phyloP scores from a whole-genome alignment of 2,329 filamentous ascomycete species.

The Neopestalotiopsis sp. region DNA sequence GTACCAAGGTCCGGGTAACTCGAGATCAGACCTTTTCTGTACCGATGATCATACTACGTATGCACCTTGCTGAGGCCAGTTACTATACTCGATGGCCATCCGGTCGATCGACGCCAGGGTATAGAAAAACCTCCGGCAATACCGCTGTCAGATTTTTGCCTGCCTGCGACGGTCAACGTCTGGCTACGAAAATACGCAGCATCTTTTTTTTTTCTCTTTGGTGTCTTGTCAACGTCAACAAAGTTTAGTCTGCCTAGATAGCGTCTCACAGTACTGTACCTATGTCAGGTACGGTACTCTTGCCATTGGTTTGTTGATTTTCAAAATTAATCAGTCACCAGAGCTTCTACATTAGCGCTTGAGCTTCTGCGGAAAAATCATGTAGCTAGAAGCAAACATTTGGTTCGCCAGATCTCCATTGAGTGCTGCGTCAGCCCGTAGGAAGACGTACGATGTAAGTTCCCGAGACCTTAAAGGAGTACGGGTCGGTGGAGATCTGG shows the following conservation, averaged over 20 bases:
- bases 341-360: too few relatives aligned
- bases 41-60: neutral
- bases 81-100: neutral
- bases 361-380: too few relatives aligned
- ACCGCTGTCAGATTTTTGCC: neutral
- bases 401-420: neutral
- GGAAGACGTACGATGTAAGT: neutral
- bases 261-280: neutral
- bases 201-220: neutral
- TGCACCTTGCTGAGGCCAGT: neutral
- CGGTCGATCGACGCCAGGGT: neutral
- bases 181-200: neutral
- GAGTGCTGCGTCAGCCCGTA: neutral
- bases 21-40: neutral
- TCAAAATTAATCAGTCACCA: neutral
- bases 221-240: neutral
- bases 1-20: neutral
- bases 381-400: too few relatives aligned
- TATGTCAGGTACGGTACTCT: constrained; percentile 2
- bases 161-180: neutral
- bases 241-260: neutral
- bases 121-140: neutral
- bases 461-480: neutral
- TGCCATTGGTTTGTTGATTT: neutral
- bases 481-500: neutral